Evolutionary conservation across 345 rosid species (phyloP).

Genomic region (Litchi chinensis): DNA sequence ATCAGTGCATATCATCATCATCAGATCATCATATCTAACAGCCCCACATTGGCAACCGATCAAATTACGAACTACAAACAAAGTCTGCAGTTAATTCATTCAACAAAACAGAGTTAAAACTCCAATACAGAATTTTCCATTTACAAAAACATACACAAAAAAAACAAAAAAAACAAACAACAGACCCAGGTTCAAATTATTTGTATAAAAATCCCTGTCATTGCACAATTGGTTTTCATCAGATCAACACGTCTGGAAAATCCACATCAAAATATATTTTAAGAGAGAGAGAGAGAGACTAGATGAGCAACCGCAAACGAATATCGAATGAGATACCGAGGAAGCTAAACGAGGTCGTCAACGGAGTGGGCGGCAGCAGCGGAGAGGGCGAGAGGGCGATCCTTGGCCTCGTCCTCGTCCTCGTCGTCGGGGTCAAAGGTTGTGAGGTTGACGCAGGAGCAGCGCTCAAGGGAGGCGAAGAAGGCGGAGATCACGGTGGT

Average conservation of each 20-base stretch:
- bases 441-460: conserved; percentile 76
- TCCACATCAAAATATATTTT: not conserved
- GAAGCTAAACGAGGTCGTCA: conserved; percentile 17
- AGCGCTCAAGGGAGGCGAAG: conserved; percentile 89
- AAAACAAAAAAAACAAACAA: not conserved
- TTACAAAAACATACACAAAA: not conserved
- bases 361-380: conserved; percentile 26
- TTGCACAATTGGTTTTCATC: not conserved
- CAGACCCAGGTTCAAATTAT: not conserved
- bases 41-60: not conserved
- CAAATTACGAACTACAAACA: not conserved
- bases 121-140: not conserved
- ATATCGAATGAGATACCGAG: not conserved
- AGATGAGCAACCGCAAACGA: not conserved
- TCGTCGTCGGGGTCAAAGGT: conserved; percentile 74
- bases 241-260: not conserved
- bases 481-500: conserved; percentile 76
- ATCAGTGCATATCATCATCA: not conserved
- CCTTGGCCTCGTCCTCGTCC: conserved; percentile 50
- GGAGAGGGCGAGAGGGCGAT: conserved; percentile 55
- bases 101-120: not conserved
- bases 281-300: not conserved
- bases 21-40: conserved; percentile 1
- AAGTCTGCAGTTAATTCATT: not conserved
- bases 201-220: not conserved